Base-by-base conservation (phyloP, 176 grass and related monocot species). In the Hyparrhenia diplandra region DNA sequence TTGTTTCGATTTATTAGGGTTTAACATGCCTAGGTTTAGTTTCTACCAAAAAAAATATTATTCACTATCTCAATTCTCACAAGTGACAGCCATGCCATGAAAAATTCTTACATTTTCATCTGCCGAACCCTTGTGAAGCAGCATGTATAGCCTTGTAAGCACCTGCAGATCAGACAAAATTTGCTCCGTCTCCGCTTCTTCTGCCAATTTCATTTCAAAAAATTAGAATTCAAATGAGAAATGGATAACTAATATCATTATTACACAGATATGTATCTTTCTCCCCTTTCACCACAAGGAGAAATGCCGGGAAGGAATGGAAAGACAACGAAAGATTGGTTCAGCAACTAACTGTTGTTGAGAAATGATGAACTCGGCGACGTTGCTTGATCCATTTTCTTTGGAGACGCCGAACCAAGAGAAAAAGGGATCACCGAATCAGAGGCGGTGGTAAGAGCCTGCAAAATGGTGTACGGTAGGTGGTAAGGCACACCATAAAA, bases 141-240 rank as follows among this genome's bases (percentile, higher is more conserved):
- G 74, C n/a, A 72, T 80, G 4, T 94, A 94, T 13, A 97, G 85
- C 8, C 60, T 86, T 74, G 85, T 88, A 20, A 97, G 64, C 29
- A 80, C 84, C 46, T 83, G 35, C 23, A 94, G 49, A 77, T 97
- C 89, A 39, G 89, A 84, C 46, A 49, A 21, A 16, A 89, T 49
- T 41, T 92, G 45, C 52, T 88, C 80, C 28, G 80, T 77, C 30
- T 60, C 82, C 27, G 16, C 10, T 25, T 68, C 81, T 13, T n/a
- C 91, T 83, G 28, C 10, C 71, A 36, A 29, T 28, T 58, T 27
- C 4, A 1, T 74, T 81, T 52, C 20, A 43, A 61, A 9, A 41
- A 28, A n/a, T 24, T 8, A 11, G 14, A 57, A 18, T 34, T 14
- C 7, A 10, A 57, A 18, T 27, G 28, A 28, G 28, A 62, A 45